Evolutionary conservation across 2,329 filamentous ascomycete genomes (phyloP), one percentile per base, ranked within the genome.

Genomic region (Acarospora socialis): DNA sequence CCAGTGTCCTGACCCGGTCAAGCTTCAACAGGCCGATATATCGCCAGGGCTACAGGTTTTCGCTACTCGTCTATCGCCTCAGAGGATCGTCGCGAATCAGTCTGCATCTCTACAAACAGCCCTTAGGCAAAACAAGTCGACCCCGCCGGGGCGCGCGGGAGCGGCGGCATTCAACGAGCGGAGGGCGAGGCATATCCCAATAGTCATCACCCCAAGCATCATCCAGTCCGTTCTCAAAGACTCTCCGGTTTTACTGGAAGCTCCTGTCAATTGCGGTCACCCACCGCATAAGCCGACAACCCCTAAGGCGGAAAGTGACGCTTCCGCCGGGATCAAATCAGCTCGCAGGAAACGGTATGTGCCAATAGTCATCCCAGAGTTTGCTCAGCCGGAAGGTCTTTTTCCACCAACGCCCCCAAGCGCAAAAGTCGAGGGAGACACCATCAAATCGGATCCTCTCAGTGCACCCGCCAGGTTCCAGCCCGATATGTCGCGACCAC

Each of bases 281-380:
- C 23, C 12, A 13, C 23, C 23, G 23, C 23, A 25, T n/a, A 15
- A 10, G 23, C 23, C 12, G 7, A 15, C 12, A 12, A 13, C 23
- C 12, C 6, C 23, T 13, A 15, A 15, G 12, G 5, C 23, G 5
- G 16, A 25, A 29, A 29, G 27, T 19, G 27, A 47, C 34, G 26
- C 17, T 35, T 25, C 21, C 29, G 9, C 37, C 17, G 21, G 35
- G 33, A 28, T 32, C 35, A 37, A 33, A 18, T 10, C 21, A 12
- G 5, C 16, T 19, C 28, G 37, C 34, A 32, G 41, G 37, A 43
- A 43, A 38, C 41, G 46, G 28, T 39, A 50, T 42, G 46, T 47
- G 31, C 46, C 44, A 10, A 50, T 50, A 33, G 34, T 48, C 28
- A 50, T 49, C 23, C 46, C 47, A 12, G 41, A 43, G 19, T 49